Evolutionary conservation across 1,284 basidiomycete genomes (phyloP), one percentile per base, ranked within the genome.

Genomic region (Cryptococcus maquisensis): DNA sequence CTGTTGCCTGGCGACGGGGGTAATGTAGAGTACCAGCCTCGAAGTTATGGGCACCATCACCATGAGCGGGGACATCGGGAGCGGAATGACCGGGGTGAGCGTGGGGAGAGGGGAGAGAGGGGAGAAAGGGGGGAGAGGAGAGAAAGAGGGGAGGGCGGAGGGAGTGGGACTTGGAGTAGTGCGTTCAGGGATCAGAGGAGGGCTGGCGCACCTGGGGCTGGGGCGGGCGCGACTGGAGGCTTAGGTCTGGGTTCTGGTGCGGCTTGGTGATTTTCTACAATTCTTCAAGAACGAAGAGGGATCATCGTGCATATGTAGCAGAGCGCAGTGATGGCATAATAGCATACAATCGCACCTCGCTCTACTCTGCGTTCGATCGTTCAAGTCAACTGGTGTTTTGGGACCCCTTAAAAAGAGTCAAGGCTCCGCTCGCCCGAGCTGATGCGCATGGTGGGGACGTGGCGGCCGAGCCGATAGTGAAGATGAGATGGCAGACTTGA

Each of bases 151-250:
- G 46, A 21, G n/a, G 35, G 46, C 5, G 3, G 28, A 8, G 28
- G 28, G 28, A 32, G 28, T 32, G 28, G 28, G 10, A 5, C 28
- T 20, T 42, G 40, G 40, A 23, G 40, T 18, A 23, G 20, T 5
- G 40, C 18, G 40, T 42, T 42, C 23, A 41, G 49, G 35, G 36
- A 43, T 43, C 42, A 54, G 18, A 50, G 54, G 35, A 42, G 46
- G 26, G 32, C 35, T 5, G 51, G 51, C 23, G 51, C 44, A 44
- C 20, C 41, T 18, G 51, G 44, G 6, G 51, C 44, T 47, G 21
- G 38, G 32, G 51, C 26, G 3, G 26, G 26, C n/a, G n/a, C n/a
- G 18, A 18, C 35, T 20, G 40, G 40, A 23, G n/a, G 40, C 15
- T 18, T 23, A 42, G 40, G 15, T 7, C 3, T 12, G 40, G 40